Base-by-base conservation (phyloP, 1,284 basidiomycete genomes). In the Chondrostereum purpureum region DNA sequence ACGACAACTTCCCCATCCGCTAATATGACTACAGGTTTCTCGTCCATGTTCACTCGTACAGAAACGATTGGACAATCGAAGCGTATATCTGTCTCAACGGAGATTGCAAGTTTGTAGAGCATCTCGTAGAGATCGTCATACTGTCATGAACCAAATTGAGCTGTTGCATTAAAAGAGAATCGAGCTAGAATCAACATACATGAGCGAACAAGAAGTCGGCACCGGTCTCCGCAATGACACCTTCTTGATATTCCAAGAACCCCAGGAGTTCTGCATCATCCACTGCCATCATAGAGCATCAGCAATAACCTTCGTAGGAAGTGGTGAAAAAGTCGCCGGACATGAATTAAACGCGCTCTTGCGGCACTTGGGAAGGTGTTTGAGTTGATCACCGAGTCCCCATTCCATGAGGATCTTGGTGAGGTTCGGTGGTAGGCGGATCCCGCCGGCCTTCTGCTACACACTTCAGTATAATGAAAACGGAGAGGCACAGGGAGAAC, bases 161-260 rank as follows among this genome's bases (percentile, higher is more conserved):
- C n/a, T n/a, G n/a, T n/a, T n/a, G n/a, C n/a, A n/a, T n/a, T n/a
- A n/a, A n/a, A n/a, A n/a, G n/a, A n/a, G n/a, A n/a, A n/a, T n/a
- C n/a, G n/a, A n/a, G n/a, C 27, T 31, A 8, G n/a, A 8, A 31
- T 8, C 8, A 39, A 39, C 69, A 48, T 47, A 75, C 75, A 53
- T 70, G 63, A 52, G 75, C 66, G 43, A 78, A 55, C 38, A 73
- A 57, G 51, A 77, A 79, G 18, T 75, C 70, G 1, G 70, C 77
- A 4, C 78, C 77, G 0, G 72, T 69, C 48, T 78, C 77, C 44
- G 67, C 60, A 47, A 80, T 67, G 4, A 79, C 66, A 22, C 73
- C 71, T 43, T 75, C 67, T 47, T 67, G 65, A 73, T 77, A 79
- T 47, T 70, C 67, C 14, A 75, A 53, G 44, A 58, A 61, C 18